Evolutionary conservation across 2,329 filamentous ascomycete species (phyloP), one percentile per base, ranked within the genome.

Genomic region (Pestalotiopsis sp.): DNA sequence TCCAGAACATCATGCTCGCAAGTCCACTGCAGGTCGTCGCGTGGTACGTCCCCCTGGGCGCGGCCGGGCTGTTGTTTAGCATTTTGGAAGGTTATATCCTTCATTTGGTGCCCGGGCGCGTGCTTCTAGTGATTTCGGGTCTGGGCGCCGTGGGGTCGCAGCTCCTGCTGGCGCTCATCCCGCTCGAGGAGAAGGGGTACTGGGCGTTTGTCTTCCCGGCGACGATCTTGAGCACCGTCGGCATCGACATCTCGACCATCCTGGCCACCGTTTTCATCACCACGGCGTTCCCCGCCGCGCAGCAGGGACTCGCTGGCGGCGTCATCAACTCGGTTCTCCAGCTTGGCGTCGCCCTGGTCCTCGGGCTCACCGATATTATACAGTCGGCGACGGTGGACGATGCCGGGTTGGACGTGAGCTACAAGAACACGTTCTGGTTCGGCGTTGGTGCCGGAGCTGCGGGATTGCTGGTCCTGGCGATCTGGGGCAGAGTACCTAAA

Each of bases 261-360:
- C 86, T 94, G 1, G 88, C 90, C 23, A 94, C 92, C 74, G 87
- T 95, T 69, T 94, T 93, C 79, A 91, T 93, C 77, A 94, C 92
- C 0, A 94, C 92, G 0, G 87, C 87, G 14, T 82, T 94, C 70
- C 91, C 92, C 57, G 27, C 25, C 9, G 12, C 57, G 5, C 57
- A 59, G 17, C 57, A 59, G 17, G 57, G 57, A 11, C 25, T 59
- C 7, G 57, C 57, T 4, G 57, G 57, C 13, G 57, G 57, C 27
- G 57, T 59, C 23, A 59, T 59, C 25, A 59, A 59, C 57, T 59
- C 57, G 23, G 57, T 59, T 12, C 27, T 59, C 5, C 57, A 59
- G 23, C 57, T 59, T 5, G 57, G 57, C 27, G 57, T 59, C 5
- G 57, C 57, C 14, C 23, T 59, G 23, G 14, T 23, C 13, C 57